These are phyloP conservation scores for Papiliotrema nemorosa DNA, from an alignment of 1,284 basidiomycete genomes.

Conservation along the genomic window DNA sequence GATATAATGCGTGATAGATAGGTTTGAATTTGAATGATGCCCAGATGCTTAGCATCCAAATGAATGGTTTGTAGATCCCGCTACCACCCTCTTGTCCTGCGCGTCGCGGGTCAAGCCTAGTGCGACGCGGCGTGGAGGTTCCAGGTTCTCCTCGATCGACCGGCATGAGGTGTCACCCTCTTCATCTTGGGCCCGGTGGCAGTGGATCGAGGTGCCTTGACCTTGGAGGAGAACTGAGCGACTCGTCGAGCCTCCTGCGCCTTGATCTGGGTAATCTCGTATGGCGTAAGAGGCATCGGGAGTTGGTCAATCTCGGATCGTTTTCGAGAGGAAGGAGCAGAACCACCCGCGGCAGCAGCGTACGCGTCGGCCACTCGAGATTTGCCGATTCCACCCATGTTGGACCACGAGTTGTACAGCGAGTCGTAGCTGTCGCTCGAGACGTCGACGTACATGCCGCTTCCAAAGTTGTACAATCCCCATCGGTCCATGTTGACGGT, in stretches of 20 bases:
- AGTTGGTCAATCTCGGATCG: not conserved
- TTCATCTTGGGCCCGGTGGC: too few species aligned
- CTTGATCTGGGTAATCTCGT: not conserved
- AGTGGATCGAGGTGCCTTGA: too few species aligned
- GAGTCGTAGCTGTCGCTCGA: conserved; percentile 26
- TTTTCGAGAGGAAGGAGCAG: conserved; percentile 2
- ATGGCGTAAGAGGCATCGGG: not conserved
- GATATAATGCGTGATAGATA: too few species aligned
- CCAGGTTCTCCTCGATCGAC: conserved; percentile 1
- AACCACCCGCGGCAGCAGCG: conserved; percentile 18
- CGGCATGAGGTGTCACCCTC: not conserved
- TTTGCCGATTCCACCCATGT: conserved; percentile 21
- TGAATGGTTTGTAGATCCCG: too few species aligned
- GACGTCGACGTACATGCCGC: conserved; percentile 24
- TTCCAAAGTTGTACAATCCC: conserved; percentile 32
- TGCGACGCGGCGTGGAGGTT: too few species aligned
- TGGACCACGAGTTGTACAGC: conserved; percentile 25
- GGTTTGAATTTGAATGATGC: too few species aligned
- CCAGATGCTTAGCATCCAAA: too few species aligned
- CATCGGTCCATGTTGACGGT: conserved; percentile 27
- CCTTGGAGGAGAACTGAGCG: too few species aligned
- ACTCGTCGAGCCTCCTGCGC: not conserved
- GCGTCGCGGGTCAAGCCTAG: too few species aligned
- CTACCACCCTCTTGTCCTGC: too few species aligned
- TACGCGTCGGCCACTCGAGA: conserved; percentile 17